Conservation (phyloP, 2,329 filamentous ascomycete species). For the Chrysoporthe austroafricana region DNA sequence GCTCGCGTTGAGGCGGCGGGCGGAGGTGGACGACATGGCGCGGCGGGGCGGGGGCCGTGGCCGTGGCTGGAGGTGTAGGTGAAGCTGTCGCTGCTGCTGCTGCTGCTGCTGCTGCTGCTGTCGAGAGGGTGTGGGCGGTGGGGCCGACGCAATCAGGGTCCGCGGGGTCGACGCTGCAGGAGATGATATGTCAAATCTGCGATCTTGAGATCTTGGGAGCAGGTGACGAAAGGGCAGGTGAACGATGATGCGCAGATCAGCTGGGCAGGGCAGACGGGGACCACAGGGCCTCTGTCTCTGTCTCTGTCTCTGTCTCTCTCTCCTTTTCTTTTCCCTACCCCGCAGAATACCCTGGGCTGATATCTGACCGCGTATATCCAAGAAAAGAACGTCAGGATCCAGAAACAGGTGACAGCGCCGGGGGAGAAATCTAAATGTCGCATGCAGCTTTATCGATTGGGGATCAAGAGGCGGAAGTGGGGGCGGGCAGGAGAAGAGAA, state of each 20-base stretch:
- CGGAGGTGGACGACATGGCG: conserved; percentile 43
- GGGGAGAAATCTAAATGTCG: background rate
- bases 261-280: too few relatives aligned
- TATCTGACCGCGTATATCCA: background rate
- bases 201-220: background rate
- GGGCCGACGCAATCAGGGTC: conserved; percentile 26
- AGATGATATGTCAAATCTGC: conserved; percentile 6
- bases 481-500: background rate
- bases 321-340: background rate
- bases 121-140: conserved; percentile 20
- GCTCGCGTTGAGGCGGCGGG: conserved; percentile 66
- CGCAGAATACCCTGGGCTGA: background rate
- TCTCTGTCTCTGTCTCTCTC: background rate
- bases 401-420: background rate
- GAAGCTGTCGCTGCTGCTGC: too few relatives aligned
- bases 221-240: background rate
- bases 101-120: too few relatives aligned
- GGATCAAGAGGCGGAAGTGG: background rate
- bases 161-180: conserved; percentile 25
- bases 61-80: conserved; percentile 22
- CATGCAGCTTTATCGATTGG: conserved; percentile 3
- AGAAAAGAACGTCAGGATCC: conserved; percentile 12
- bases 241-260: background rate
- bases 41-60: conserved; percentile 31
- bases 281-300: background rate